Evolutionary conservation across 495 filamentous ascomycete genomes (phyloP), one percentile per base, ranked within the genome.

Genomic region (Extremus antarcticus): DNA sequence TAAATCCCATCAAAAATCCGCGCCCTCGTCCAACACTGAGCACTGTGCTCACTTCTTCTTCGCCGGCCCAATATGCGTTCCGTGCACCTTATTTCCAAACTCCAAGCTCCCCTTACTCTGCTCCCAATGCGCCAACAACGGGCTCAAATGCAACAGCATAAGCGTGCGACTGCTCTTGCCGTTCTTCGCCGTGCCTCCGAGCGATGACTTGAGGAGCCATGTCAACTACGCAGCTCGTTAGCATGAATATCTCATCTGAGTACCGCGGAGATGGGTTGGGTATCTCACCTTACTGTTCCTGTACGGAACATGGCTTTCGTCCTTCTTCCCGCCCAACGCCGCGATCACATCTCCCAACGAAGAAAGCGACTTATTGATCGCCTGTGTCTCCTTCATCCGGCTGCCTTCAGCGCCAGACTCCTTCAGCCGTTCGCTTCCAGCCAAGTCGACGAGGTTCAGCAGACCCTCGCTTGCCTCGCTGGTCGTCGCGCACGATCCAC

Each of bases 111-210:
- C 94, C 69, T 96, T 78, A 15, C 90, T 96, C 75, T 99, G 94
- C 43, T 58, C 55, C 59, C 59, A 62, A 73, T 97, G 94, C 2
- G 85, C 87, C 74, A 94, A 84, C 50, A 97, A 71, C 25, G 92
- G 92, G 66, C 85, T 90, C 58, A 94, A 85, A 88, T 96, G 97
- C 68, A 97, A 88, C 62, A 99, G 95, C 92, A 97, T 99, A 57
- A 99, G 85, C 2, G 94, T 62, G 17, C 59, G 50, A 43, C 55
- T 58, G 16, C 38, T 47, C 49, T 62, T 62, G 23, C 59, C 59
- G 25, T 50, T 97, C 72, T 95, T 94, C 53, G 85, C 88, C 65
- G 95, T 95, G 32, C 94, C 94, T 16, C 92, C 90, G 0, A 99
- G 78, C 1, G 89, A 95, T 57, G 90, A 94, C 80, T 96, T 87